Conservation (phyloP, 495 filamentous ascomycete genomes). For the Penicillium bovifimosum region DNA sequence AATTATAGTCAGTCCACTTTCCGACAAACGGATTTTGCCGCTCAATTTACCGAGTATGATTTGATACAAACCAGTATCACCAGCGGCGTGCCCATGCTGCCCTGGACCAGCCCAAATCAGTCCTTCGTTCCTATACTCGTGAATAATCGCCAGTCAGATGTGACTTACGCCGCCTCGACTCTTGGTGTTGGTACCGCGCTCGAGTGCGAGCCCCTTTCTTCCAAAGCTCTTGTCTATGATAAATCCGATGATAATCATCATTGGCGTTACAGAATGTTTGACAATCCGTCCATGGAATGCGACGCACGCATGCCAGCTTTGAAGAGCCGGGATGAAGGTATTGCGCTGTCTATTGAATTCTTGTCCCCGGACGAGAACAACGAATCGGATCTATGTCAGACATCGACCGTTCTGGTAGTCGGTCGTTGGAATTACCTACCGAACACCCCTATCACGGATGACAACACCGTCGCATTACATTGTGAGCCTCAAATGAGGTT, state of each 20-base stretch:
- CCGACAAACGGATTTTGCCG: constrained; percentile 31
- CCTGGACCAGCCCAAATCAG: constrained; percentile 34
- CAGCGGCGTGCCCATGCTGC: constrained; percentile 32
- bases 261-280: constrained; percentile 30
- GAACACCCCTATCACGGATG: constrained; percentile 17
- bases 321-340: constrained; percentile 20
- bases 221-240: constrained; percentile 13
- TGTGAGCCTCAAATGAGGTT: constrained; percentile 29
- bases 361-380: constrained; percentile 24
- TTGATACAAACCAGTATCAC: constrained; percentile 39
- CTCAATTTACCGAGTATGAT: constrained; percentile 38
- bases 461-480: constrained; percentile 36
- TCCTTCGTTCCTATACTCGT: constrained; percentile 34
- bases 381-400: constrained; percentile 29
- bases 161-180: constrained; percentile 28
- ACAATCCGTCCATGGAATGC: constrained; percentile 24
- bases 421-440: constrained; percentile 37
- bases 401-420: constrained; percentile 33
- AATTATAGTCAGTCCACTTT: constrained; percentile 36
- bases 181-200: constrained; percentile 30
- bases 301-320: constrained; percentile 24
- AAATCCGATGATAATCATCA: constrained; percentile 10
- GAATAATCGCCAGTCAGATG: constrained; percentile 19
- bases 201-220: constrained; percentile 23
- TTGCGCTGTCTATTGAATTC: constrained; percentile 36